Evolutionary conservation across 305 asterid genomes (phyloP).

Genomic region (Fraxinus velutina): DNA sequence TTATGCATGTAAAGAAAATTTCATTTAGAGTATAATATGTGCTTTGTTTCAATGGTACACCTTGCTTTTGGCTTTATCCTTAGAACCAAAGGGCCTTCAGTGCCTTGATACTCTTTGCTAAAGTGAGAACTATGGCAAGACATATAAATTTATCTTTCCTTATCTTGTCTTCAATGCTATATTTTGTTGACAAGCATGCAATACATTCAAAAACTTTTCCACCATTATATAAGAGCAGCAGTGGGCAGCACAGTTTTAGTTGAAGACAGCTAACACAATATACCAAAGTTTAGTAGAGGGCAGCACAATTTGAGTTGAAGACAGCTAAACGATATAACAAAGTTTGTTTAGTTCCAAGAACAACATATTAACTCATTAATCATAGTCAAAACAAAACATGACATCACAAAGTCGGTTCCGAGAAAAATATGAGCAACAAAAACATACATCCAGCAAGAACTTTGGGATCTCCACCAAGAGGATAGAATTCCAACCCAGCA

Average conservation of each 20-base stretch:
- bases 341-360: background rate
- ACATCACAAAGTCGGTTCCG: slow-evolving; percentile 17
- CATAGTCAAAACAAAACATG: background rate
- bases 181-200: background rate
- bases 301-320: slow-evolving; percentile 4
- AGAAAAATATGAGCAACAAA: slow-evolving; percentile 20
- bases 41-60: slow-evolving; percentile 1
- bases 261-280: background rate
- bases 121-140: background rate
- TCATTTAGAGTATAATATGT: background rate
- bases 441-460: slow-evolving; percentile 91
- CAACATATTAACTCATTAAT: slow-evolving; percentile 4
- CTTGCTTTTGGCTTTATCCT: background rate
- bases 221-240: background rate
- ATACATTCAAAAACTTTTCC: background rate
- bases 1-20: slow-evolving; percentile 7
- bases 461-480: slow-evolving; percentile 97
- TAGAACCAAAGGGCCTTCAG: slow-evolving; percentile 6
- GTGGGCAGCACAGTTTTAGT: background rate
- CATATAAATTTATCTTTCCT: background rate
- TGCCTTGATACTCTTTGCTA: slow-evolving; percentile 5
- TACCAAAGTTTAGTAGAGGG: background rate
- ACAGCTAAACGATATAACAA: background rate
- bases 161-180: slow-evolving; percentile 9
- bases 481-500: slow-evolving; percentile 93